Evolutionary conservation across 2,329 filamentous ascomycete genomes (phyloP), one percentile per base, ranked within the genome.

Genomic region (Pseudogymnoascus sp.): DNA sequence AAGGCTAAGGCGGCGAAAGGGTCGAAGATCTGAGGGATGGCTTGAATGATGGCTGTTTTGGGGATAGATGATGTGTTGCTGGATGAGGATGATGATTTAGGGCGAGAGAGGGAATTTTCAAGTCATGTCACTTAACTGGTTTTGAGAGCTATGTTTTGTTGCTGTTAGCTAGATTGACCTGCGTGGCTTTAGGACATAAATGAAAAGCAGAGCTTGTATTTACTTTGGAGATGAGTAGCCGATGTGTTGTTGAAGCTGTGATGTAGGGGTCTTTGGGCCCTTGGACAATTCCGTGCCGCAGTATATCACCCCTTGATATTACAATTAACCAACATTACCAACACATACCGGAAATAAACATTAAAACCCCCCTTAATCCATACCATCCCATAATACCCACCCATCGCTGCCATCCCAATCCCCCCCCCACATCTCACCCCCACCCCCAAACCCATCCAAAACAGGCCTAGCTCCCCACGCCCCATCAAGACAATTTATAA

Each of bases 1-100:
- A 96, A 96, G 88, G 87, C 88, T 80, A 74, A 73, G 69, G 64
- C 68, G 57, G 38, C 33, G 17, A 62, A 62, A 35, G 38, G 19
- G n/a, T 61, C 59, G 13, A 61, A 61, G 59, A 61, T 61, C 19
- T 61, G 6, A 38, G 28, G 5, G 11, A 7, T 4, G 4, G 13
- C 4, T 21, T 44, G 40, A 44, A 21, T 42, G 11, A 10, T 50
- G 21, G 44, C 15, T 28, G 23, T 28, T 21, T 7, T 2, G 26
- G 7, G 13, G 23, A 15, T 50, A 26, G 44, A 50, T 8, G 21
- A n/a, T 47, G 13, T 47, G 44, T 57, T 57, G 47, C 28, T 57
- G n/a, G 17, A 11, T 57, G 26, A 11, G 33, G 26, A 6, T 26
- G 26, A 57, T 19, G 47, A 57, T 57, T 57, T 57, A 57, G 17